Conservation (phyloP, 768 basidiomycete genomes). For the Floccularia luteovirens region DNA sequence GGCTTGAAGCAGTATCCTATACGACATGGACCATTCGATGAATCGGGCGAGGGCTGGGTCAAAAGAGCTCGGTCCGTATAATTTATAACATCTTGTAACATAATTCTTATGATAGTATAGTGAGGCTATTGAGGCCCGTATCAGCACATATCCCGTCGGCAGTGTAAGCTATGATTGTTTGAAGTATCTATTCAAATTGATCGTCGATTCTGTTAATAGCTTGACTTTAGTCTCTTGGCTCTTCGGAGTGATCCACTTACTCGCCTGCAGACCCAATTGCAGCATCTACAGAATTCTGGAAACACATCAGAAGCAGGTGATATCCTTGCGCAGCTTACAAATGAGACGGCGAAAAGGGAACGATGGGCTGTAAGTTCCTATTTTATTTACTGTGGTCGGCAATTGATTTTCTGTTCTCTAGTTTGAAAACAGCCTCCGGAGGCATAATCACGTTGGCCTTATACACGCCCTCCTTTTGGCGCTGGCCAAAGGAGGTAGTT, state of each 20-base stretch:
- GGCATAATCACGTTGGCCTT: conserved; percentile 83
- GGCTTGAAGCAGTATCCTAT: conserved; percentile 79
- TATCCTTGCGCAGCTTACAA: conserved; percentile 45
- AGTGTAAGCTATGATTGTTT: conserved; percentile 52
- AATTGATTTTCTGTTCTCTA: conserved; percentile 19
- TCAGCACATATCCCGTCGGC: conserved; percentile 84
- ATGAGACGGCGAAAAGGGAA: conserved; percentile 69
- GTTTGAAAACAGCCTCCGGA: conserved; percentile 84
- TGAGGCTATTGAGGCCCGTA: conserved; percentile 80
- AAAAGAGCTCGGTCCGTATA: conserved; percentile 61
- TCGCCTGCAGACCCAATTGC: conserved; percentile 50
- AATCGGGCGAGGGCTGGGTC: conserved; percentile 76
- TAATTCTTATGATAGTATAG: conserved; percentile 28
- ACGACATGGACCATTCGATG: conserved; percentile 68
- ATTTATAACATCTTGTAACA: conserved; percentile 5
- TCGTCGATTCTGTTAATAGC: too few species aligned
- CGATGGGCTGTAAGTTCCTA: conserved; percentile 67
- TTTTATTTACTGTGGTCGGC: conserved; percentile 6
- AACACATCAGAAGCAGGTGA: conserved; percentile 40
- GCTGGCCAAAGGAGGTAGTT: conserved; percentile 62
- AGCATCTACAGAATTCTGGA: conserved; percentile 34
- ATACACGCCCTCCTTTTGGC: conserved; percentile 67
- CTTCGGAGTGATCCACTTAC: conserved; percentile 80
- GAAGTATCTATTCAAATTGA: too few species aligned
- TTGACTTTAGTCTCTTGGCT: conserved; percentile 90